Conservation (phyloP, 768 basidiomycete genomes). For the Tulasnella sp. region DNA sequence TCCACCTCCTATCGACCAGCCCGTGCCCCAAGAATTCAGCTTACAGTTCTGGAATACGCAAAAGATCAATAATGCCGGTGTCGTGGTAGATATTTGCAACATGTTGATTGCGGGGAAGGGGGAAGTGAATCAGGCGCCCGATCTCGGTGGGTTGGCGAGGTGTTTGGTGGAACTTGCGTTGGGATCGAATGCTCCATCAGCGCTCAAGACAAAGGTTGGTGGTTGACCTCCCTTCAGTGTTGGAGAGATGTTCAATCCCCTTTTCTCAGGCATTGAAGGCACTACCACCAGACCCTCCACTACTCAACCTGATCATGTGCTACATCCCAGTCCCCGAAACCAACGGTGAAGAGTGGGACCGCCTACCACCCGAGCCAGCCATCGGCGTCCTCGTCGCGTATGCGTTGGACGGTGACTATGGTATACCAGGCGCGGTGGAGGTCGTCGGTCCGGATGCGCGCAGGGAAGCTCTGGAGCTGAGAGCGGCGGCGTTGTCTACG, state of each 20-base stretch:
- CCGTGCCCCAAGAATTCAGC: constrained; percentile 78
- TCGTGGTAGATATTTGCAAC: constrained; percentile 75
- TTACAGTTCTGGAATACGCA: constrained; percentile 94
- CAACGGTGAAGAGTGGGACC: constrained; percentile 87
- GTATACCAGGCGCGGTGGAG: constrained; percentile 30
- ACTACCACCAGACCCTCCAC: constrained; percentile 49
- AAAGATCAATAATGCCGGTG: constrained; percentile 65
- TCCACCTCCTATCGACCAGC: constrained; percentile 37
- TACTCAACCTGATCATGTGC: constrained; percentile 57
- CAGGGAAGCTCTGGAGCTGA: constrained; percentile 58
- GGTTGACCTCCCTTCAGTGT: not conserved
- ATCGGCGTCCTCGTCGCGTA: constrained; percentile 74
- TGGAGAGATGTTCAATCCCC: not conserved
- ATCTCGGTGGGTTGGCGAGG: constrained; percentile 38
- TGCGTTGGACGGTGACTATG: constrained; percentile 78
- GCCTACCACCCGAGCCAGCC: constrained; percentile 66
- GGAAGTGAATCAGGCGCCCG: constrained; percentile 32
- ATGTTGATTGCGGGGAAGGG: constrained; percentile 50
- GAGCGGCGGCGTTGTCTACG: constrained; percentile 62
- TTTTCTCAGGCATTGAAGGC: constrained; percentile 40
- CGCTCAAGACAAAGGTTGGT: constrained; percentile 70
- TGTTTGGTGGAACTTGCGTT: constrained; percentile 80
- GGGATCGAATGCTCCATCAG: constrained; percentile 85
- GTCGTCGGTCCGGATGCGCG: constrained; percentile 36
- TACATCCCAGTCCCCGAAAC: constrained; percentile 70